Evolutionary conservation across 495 filamentous ascomycete genomes (phyloP), one percentile per base, ranked within the genome.

Genomic region (Aspergillus incahuasiensis): DNA sequence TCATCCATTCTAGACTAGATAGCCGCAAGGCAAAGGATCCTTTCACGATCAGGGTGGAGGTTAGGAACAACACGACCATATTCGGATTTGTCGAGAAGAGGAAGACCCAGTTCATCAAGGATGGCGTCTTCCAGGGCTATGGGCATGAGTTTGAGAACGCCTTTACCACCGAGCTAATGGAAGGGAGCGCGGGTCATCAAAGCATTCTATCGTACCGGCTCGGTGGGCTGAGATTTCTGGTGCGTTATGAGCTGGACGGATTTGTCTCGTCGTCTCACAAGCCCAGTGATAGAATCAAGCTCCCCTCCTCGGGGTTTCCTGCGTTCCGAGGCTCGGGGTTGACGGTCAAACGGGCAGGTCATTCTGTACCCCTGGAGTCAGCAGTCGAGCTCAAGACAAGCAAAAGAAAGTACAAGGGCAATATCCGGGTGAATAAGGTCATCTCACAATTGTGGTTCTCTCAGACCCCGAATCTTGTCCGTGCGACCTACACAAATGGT

Each of bases 371-470:
- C 38, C 56, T 64, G 7, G 54, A 63, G 12, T 71, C 67, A 12
- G 75, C 69, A 0, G 59, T 79, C 28, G 74, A 81, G 62, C 74
- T 82, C 65, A 82, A 80, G 62, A 82, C 79, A 7, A 4, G 25
- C 8, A 28, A 8, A 28, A 8, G 4, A 3, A 28, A 28, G 8
- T 8, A 28, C 3, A 28, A 8, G 25, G 25, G 25, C 3, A 28
- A 3, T 8, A 4, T 4, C 8, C 25, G 25, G 3, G 8, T 28
- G 3, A 72, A 74, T 7, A 70, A 79, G n/a, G 62, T 77, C 40
- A 56, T 63, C 2, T 59, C 75, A 4, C 78, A 80, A 58, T 65
- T 82, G 11, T 82, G 75, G 79, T 56, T 74, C 35, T 79, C 77
- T 15, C 74, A 79, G 57, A 80, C 76, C 1, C 71, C 71, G 0